These are phyloP conservation scores for Tolypocladium paradoxum DNA, from an alignment of 2,329 filamentous ascomycete genomes.

Conservation along the genomic window DNA sequence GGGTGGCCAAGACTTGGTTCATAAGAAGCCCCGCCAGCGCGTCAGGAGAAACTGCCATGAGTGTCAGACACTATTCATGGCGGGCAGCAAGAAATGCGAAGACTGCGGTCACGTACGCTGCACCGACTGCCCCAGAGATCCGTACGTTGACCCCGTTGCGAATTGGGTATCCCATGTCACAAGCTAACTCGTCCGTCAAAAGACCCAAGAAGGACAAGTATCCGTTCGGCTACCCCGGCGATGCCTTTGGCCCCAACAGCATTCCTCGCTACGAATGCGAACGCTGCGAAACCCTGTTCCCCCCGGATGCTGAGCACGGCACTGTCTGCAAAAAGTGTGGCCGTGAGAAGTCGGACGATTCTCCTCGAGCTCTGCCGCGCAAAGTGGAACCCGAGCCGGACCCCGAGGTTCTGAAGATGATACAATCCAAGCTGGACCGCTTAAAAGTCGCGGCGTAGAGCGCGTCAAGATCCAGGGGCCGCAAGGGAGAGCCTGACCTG, in stretches of 20 bases:
- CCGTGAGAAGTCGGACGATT: slow-evolving; percentile 48
- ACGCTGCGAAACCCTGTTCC: slow-evolving; percentile 50
- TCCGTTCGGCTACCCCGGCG: slow-evolving; percentile 59
- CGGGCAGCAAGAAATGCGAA: slow-evolving; percentile 51
- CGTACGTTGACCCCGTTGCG: slow-evolving; percentile 40
- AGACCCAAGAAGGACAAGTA: slow-evolving; percentile 59
- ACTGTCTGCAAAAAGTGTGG: slow-evolving; percentile 49
- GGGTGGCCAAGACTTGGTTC: slow-evolving; percentile 60
- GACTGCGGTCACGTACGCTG: slow-evolving; percentile 65
- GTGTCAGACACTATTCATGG: slow-evolving; percentile 53
- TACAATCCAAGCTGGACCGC: slow-evolving; percentile 44
- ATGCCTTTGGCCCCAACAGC: slow-evolving; percentile 42
- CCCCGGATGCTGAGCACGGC: slow-evolving; percentile 36
- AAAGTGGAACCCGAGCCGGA: slow-evolving; percentile 52
- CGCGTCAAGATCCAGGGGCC: not conserved
- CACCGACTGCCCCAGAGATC: slow-evolving; percentile 69
- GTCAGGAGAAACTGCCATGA: slow-evolving; percentile 67
- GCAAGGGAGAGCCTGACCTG: not conserved
- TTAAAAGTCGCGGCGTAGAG: slow-evolving; percentile 25
- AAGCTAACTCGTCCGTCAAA: slow-evolving; percentile 15
- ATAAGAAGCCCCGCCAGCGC: slow-evolving; percentile 61
- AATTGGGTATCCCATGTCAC: not conserved
- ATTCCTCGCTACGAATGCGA: slow-evolving; percentile 49
- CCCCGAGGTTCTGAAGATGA: slow-evolving; percentile 44
- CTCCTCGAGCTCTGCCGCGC: slow-evolving; percentile 46